Base-by-base conservation (phyloP, 768 basidiomycete genomes). In the Tulasnella calospora region DNA sequence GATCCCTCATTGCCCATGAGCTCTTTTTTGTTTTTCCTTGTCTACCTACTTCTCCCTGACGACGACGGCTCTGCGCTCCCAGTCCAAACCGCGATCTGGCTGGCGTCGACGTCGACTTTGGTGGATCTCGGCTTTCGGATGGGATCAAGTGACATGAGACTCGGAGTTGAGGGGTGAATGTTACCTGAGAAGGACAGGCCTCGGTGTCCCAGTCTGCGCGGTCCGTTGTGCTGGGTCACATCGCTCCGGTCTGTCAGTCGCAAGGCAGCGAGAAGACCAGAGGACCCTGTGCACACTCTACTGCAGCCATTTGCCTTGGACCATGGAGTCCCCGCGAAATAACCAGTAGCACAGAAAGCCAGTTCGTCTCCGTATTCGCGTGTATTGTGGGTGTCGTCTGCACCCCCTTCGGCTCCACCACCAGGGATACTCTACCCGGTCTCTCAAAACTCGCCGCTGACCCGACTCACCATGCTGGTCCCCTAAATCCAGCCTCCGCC, bases 171-270 rank as follows among this genome's bases (percentile, higher is more conserved):
- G 51, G 51, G 51, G 51, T 51, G 51, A 4, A 7, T 23, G 6
- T 35, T 67, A 33, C 30, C 30, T 35, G 30, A 33, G 61, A 67
- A 67, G 61, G 33, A 67, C 61, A 67, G 61, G 61, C 61, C 61
- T 67, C 61, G 61, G 61, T 67, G 61, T 67, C 33, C 61, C 61
- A 67, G 61, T 5, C 61, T 27, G 17, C 10, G 4, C 30, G 61
- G 7, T 6, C 61, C 61, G 27, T 17, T 30, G 27, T 23, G 3
- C 30, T 67, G 61, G 61, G 61, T 67, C 38, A 40, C 38, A 40
- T 40, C 38, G 38, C 44, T 44, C 61, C 61, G 61, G 61, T 67
- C 61, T 67, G 61, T 67, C 61, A 67, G 61, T 67, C 61, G 61
- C 61, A 35, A 67, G 61, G 61, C 61, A 15, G 57, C 23, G 33